Base-by-base conservation (phyloP, 1,284 basidiomycete species). In the Peniophora sp. region DNA sequence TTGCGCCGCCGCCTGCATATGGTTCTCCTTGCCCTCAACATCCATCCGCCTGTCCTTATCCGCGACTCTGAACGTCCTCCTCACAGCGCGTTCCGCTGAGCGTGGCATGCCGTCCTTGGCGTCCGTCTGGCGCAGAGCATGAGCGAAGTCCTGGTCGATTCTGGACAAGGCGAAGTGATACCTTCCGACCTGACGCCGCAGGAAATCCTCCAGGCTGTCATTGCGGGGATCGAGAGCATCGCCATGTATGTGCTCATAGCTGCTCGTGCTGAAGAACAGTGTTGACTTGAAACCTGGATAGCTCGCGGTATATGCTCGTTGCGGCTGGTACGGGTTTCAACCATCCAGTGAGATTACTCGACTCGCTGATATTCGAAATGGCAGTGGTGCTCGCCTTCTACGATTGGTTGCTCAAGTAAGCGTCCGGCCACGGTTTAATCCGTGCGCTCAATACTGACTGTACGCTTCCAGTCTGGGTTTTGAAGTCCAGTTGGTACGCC, bases 331-430 rank as follows among this genome's bases (percentile, higher is more conserved):
- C 37, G 37, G 15, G n/a, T n/a, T 5, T n/a, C 5, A 8, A 5
- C 8, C 8, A 17, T 6, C 18, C 37, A 23, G 1, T 17, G 5
- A 17, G 24, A 35, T 10, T 24, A 27, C 17, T 23, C 55, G 51
- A 49, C 45, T 58, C 43, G 43, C 48, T 17, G 34, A 15, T 9
- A 12, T 15, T 9, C n/a, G 12, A 24, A 58, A 52, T 56, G 14
- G 41, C 43, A 9, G 23, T 58, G 35, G 46, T 51, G 27, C 27
- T 32, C 6, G 27, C 27, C 22, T 48, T 58, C 24, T 58, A 58
- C 47, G 57, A 58, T 46, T 58, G 57, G 57, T 45, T 58, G 22
- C 52, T 52, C 20, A 54, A 49, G 57, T 58, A n/a, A n/a, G 24
- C 43, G 57, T 54, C 14, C 14, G 14, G 23, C 41, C 14, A 10